Base-by-base conservation (phyloP, 78 protist species). In the Dictyostelium intermedium region DNA sequence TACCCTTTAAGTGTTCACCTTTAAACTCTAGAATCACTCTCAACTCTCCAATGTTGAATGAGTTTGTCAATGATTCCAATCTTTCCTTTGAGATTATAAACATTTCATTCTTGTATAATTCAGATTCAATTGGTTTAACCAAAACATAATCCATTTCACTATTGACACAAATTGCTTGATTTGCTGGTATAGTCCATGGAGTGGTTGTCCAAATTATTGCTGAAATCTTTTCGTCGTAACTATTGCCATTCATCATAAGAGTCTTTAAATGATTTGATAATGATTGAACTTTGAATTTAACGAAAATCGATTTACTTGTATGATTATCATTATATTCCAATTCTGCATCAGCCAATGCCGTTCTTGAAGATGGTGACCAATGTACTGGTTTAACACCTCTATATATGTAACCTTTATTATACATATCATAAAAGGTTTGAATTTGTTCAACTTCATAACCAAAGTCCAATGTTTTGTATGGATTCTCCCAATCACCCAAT, bases 341-440 rank as follows among this genome's bases (percentile, higher is more conserved):
- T 63, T 98, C 99, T 3, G 99, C 98, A 87, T 98, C 99, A 5
- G 99, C 99, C n/a, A 98, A 93, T 1, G 99, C 99, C 2, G 99
- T 98, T 34, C 77, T 83, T 5, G 97, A 77, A 13, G 96, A 87
- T 1, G 99, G 99, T 27, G 98, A 97, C 99, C 99, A 98, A 70
- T 96, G 91, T 35, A 98, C 99, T 4, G 99, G 99, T 80, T 97
- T 95, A 50, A 43, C 43, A 3, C 97, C 98, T 43, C 98, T 95
- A 83, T 97, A 97, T 11, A 98, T 85, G 23, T 81, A 61, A 16
- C 98, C 98, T n/a, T 87, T 86, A n/a, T 73, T 30, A 35, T 25
- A 61, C 98, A 98, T 95, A 18, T 50, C 76, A 14, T 61, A 85
- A 53, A 98, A 97, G 7, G 97, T 95, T 25, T 69, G 93, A n/a